phyloP scores from a whole-genome alignment of 768 basidiomycete genomes.

The Cantharellus anzutake region DNA sequence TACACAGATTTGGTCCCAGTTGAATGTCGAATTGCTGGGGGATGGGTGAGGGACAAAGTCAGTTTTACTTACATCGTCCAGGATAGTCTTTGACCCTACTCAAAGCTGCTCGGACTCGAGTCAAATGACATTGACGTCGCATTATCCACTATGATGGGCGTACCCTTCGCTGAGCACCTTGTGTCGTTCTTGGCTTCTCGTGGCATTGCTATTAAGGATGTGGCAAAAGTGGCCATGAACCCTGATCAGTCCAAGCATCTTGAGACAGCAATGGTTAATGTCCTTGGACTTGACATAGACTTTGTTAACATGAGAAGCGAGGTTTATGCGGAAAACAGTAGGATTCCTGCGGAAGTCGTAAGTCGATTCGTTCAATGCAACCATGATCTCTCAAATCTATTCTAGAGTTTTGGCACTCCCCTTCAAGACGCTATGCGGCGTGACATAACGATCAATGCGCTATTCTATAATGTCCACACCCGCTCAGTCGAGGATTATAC shows the following conservation, averaged over 20 bases:
- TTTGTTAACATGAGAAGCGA: slow-evolving; percentile 89
- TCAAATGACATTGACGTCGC: slow-evolving; percentile 93
- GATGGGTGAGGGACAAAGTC: slow-evolving; percentile 99
- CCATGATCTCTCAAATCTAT: neutral
- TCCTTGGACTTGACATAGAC: slow-evolving; percentile 72
- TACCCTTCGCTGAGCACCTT: slow-evolving; percentile 69
- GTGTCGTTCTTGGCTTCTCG: slow-evolving; percentile 39
- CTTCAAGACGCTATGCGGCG: slow-evolving; percentile 76
- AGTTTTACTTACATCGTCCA: slow-evolving; percentile 9
- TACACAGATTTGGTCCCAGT: slow-evolving; percentile 30
- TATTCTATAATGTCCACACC: slow-evolving; percentile 92
- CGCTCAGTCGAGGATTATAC: slow-evolving; percentile 75
- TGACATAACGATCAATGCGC: slow-evolving; percentile 86
- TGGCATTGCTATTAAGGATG: slow-evolving; percentile 29
- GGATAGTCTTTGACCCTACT: neutral
- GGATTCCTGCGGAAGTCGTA: slow-evolving; percentile 80
- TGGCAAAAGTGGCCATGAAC: slow-evolving; percentile 73
- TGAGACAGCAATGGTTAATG: slow-evolving; percentile 74
- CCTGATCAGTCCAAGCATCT: slow-evolving; percentile 97
- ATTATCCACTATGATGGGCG: slow-evolving; percentile 73
- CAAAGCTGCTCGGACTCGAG: slow-evolving; percentile 55
- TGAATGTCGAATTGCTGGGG: slow-evolving; percentile 80
- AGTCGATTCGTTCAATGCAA: slow-evolving; percentile 15
- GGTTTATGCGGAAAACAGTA: slow-evolving; percentile 68
- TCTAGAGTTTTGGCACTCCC: slow-evolving; percentile 78